A percentile compares a stretch with the other conserved stretches of the same genome.
These are phyloP conservation scores for Raffaelea deltoideospora DNA, from an alignment of 2,329 filamentous ascomycete species.

Conservation along the genomic window DNA sequence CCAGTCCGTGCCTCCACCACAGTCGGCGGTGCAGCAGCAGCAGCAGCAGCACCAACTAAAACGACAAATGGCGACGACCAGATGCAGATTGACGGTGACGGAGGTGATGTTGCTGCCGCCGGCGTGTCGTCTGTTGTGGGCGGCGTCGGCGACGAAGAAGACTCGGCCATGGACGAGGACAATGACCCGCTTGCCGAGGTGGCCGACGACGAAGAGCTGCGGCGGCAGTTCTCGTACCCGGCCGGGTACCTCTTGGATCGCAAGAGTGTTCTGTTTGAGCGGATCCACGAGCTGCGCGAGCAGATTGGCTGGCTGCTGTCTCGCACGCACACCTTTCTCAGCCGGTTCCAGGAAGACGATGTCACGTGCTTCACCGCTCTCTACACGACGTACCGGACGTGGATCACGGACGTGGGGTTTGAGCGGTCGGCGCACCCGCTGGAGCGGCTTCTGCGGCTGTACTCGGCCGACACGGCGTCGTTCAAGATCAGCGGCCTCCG, in stretches of 20 bases:
- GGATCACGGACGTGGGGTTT: conserved; percentile 96
- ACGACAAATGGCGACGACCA: conserved; percentile 24
- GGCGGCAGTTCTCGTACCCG: conserved; percentile 76
- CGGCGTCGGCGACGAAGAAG: conserved; percentile 33
- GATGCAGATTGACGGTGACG: neutral
- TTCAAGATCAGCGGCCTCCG: conserved; percentile 90
- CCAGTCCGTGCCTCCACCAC: conserved; percentile 50
- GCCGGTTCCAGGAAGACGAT: conserved; percentile 78
- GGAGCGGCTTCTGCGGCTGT: conserved; percentile 70
- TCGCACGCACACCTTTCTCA: conserved; percentile 70
- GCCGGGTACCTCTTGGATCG: conserved; percentile 68
- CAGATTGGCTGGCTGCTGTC: conserved; percentile 69
- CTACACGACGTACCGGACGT: conserved; percentile 83
- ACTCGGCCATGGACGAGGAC: conserved; percentile 28
- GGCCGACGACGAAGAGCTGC: conserved; percentile 65
- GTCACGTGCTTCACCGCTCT: conserved; percentile 88
- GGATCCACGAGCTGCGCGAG: conserved; percentile 69
- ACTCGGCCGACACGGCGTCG: conserved; percentile 73
- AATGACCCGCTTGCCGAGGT: conserved; percentile 45
- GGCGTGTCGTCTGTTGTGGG: neutral
- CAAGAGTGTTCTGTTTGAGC: conserved; percentile 48
- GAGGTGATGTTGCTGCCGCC: neutral
- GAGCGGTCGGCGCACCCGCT: conserved; percentile 88
- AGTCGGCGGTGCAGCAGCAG: conserved; percentile 16
- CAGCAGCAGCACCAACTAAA: conserved; percentile 22